Evolutionary conservation across 306 rosid genomes (phyloP), one percentile per base, ranked within the genome.

Genomic region (Pyrus communis): DNA sequence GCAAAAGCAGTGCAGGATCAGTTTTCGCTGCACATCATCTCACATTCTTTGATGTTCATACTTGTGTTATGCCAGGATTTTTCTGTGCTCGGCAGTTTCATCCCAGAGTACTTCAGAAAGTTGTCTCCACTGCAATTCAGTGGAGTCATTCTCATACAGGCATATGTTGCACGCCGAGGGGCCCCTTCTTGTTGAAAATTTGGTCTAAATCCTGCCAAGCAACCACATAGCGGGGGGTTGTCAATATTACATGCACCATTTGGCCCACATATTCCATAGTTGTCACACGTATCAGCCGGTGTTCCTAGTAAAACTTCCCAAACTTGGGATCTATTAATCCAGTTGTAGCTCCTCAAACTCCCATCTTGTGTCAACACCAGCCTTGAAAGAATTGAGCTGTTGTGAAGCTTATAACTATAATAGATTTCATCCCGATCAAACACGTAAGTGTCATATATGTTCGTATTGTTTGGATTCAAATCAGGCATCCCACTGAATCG

Each of bases 1-100:
- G 89, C 85, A 81, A 77, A 85, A 11, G 88, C 87, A 15, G 30
- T 77, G 70, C 93, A 89, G 12, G 87, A 82, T 54, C 93, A 89
- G 55, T 81, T 83, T 11, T 25, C 25, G 12, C 57, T 62, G 75
- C 93, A 89, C 70, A 10, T 23, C 0, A 2, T 35, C 40, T 27
- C 17, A 27, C 93, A 86, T 18, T 84, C 85, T 6, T 38, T 23
- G 1, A 84, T 75, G 25, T 43, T 79, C 80, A 68, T 67, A 30
- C 65, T 84, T 25, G 12, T 73, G 46, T 84, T 64, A 15, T 35
- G 75, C 46, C 74, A 80, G 71, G 42, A 79, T 8, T 52, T 55
- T 5, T 72, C 31, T n/a, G 67, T 61, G 40, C 55, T 60, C 2
- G 70, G 90, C 52, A 82, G 73, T 77, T 91, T 84, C 3, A 70